Percentiles rank a stretch among this genome's conserved stretches.
phyloP scores from a whole-genome alignment of 768 basidiomycete species.

The Leccinum incarnatum region DNA sequence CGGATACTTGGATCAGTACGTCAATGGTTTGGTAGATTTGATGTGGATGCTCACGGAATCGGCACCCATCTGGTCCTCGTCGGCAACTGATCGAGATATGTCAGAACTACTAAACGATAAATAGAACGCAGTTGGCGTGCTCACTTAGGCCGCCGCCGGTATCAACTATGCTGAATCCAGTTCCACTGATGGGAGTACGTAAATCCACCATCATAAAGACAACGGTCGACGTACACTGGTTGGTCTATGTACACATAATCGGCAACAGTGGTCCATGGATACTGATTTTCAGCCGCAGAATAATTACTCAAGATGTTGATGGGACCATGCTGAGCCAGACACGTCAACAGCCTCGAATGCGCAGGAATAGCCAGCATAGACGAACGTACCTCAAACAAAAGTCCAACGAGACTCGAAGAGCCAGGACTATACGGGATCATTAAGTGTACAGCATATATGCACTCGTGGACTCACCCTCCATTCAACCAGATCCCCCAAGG shows the following conservation, averaged over 20 bases:
- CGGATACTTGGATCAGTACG: too few relatives aligned
- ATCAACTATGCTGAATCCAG: slow-evolving; percentile 63
- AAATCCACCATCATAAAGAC: neutral
- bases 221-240: slow-evolving; percentile 43
- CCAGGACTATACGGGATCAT: slow-evolving; percentile 45
- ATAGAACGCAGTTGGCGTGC: slow-evolving; percentile 6
- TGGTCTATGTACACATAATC: slow-evolving; percentile 68
- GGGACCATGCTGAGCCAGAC: slow-evolving; percentile 55
- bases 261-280: slow-evolving; percentile 55
- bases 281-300: slow-evolving; percentile 44
- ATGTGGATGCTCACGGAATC: slow-evolving; percentile 37
- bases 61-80: slow-evolving; percentile 60
- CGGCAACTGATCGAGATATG: slow-evolving; percentile 37
- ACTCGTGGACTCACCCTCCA: slow-evolving; percentile 48
- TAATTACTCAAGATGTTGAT: slow-evolving; percentile 54
- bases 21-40: neutral
- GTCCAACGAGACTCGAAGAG: slow-evolving; percentile 61
- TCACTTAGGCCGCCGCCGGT: slow-evolving; percentile 48
- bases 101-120: neutral
- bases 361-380: neutral
- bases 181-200: slow-evolving; percentile 41
- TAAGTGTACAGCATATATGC: neutral
- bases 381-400: slow-evolving; percentile 54
- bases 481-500: slow-evolving; percentile 77
- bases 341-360: neutral